Evolutionary conservation across 495 filamentous ascomycete genomes (phyloP), one percentile per base, ranked within the genome.

Genomic region (Pseudomonodictys pantanalensis): DNA sequence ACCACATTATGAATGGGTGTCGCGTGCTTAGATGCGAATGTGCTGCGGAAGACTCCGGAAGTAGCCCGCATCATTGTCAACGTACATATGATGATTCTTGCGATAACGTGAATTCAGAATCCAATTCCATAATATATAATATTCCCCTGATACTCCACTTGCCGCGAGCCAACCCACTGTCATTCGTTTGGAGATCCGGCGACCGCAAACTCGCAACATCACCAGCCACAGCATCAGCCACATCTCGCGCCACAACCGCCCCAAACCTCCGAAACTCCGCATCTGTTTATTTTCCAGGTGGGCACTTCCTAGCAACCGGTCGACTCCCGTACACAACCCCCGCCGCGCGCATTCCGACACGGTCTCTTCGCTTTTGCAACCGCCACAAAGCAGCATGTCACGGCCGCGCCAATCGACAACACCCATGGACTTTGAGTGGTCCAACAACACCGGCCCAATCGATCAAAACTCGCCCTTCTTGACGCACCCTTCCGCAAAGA

Each of bases 391-490:
- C 47, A 43, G 7, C 46, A 60, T 60, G 56, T 60, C 49, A 12
- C 49, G 49, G 17, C 26, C 18, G 20, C 55, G 64, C 48, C 26
- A 29, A 0, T 52, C 52, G 5, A 52, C 54, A 3, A 52, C 24
- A 10, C 67, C 67, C 28, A 69, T 69, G 67, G 67, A 69, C 41
- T 69, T 65, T 48, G 54, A 68, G 50, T 69, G 39, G 33, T 42
- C 55, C 6, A 65, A 68, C 54, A 39, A 54, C 3, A 52, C 15
- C 17, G 67, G 67, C 23, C 56, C 52, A n/a, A 28, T 63, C 29
- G 58, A 68, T 42, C 20, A 3, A 20, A 24, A 35, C 10, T 69
- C 67, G 11, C 67, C 67, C 17, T 69, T 68, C 53, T 22, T 62
- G 30, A 32, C 52, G 18, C 23, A 45, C 4, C 52, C 23, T 9